Evolutionary conservation across 2,329 filamentous ascomycete species (phyloP).

Genomic region (Claviceps digitariae): DNA sequence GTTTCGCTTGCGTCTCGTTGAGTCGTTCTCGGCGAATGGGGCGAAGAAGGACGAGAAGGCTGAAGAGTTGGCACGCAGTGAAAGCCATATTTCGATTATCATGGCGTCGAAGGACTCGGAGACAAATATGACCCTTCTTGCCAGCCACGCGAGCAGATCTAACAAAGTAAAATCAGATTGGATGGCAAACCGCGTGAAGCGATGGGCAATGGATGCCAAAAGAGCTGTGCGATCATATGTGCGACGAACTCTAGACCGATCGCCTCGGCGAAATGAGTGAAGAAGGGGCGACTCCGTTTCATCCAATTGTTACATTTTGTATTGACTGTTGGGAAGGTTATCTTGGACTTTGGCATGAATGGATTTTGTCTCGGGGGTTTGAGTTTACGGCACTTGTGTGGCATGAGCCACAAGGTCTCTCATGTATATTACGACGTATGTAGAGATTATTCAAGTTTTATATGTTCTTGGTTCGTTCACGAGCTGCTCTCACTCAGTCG

Average conservation of each 20-base stretch:
- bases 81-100: conserved; percentile 1
- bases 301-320: background rate
- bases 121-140: conserved; percentile 2
- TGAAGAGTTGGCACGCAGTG: conserved; percentile 4
- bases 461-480: background rate
- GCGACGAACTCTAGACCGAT: conserved; percentile 19
- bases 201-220: conserved; percentile 22
- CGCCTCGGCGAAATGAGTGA: conserved; percentile 10
- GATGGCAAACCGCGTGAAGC: conserved; percentile 16
- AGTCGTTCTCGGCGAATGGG: conserved; percentile 5
- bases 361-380: background rate
- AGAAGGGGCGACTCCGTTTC: background rate
- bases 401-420: background rate
- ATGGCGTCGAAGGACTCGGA: conserved; percentile 2
- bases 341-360: conserved; percentile 1
- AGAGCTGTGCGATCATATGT: conserved; percentile 20
- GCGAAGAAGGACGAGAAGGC: conserved; percentile 6
- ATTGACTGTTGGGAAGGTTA: conserved; percentile 4
- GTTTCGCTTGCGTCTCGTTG: conserved; percentile 14
- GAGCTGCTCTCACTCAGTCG: background rate
- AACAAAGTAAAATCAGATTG: conserved; percentile 9
- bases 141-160: background rate
- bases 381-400: background rate
- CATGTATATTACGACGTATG: background rate
- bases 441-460: background rate